A percentile compares a stretch with the other conserved stretches of the same genome.
Conservation (phyloP, 495 filamentous ascomycete species). For the Acidomyces sp. region DNA sequence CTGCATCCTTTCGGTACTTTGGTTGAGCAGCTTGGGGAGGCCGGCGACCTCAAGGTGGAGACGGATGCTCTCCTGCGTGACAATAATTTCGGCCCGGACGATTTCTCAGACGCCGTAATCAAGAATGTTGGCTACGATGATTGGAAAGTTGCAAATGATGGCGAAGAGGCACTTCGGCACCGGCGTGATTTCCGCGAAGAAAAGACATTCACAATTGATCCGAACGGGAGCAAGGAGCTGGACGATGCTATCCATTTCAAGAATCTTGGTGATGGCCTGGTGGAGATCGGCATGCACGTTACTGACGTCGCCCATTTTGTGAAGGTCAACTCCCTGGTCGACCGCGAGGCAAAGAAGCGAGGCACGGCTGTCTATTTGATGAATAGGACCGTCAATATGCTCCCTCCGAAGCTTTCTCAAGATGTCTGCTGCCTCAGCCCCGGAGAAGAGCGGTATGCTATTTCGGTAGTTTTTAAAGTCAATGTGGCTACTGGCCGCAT, state of each 20-base stretch:
- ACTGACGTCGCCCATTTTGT: conserved; percentile 94
- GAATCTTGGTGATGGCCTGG: conserved; percentile 60
- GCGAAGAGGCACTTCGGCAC: conserved; percentile 55
- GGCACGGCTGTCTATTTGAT: conserved; percentile 91
- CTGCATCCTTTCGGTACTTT: conserved; percentile 96
- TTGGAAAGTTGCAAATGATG: conserved; percentile 75
- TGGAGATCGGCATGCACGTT: conserved; percentile 93
- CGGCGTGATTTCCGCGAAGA: conserved; percentile 87
- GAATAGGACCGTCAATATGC: conserved; percentile 80
- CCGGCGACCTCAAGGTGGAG: conserved; percentile 93
- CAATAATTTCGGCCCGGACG: conserved; percentile 96
- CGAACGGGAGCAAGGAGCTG: conserved; percentile 68
- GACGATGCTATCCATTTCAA: conserved; percentile 90
- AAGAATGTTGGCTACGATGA: conserved; percentile 85
- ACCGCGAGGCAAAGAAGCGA: conserved; percentile 95
- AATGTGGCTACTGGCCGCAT: conserved; percentile 64
- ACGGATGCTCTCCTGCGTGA: conserved; percentile 93
- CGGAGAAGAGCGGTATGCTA: conserved; percentile 74
- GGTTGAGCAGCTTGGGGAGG: conserved; percentile 91
- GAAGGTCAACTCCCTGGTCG: conserved; percentile 88
- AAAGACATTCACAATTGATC: conserved; percentile 82
- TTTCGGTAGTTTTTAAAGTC: conserved; percentile 84
- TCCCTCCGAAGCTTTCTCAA: conserved; percentile 68
- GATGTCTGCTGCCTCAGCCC: conserved; percentile 81
- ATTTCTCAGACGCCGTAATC: conserved; percentile 90